A percentile compares a stretch with the other conserved stretches of the same genome.
Conservation (phyloP, 345 rosid species). For the Salix purpurea region DNA sequence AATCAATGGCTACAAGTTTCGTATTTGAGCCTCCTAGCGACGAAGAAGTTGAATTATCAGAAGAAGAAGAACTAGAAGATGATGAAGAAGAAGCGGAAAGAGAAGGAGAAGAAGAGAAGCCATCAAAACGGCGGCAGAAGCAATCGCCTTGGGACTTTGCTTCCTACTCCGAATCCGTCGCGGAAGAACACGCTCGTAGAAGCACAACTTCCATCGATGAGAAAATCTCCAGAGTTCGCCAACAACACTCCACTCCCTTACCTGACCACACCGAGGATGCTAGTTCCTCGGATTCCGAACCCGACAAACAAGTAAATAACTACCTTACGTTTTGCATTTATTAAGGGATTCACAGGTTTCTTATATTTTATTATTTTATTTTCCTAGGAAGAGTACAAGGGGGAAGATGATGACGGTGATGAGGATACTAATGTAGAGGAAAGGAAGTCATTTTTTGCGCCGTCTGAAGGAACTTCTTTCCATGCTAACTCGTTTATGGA, state of each 20-base stretch:
- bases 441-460: conserved; percentile 58
- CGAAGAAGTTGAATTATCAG: conserved; percentile 46
- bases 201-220: conserved; percentile 83
- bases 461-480: conserved; percentile 69
- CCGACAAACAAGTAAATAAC: conserved; percentile 52
- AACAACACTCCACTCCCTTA: conserved; percentile 37
- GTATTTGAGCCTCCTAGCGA: conserved; percentile 66
- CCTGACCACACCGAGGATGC: conserved; percentile 17
- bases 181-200: conserved; percentile 88
- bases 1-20: conserved; percentile 47
- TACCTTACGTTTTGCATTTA: not conserved
- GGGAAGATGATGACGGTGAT: conserved; percentile 54
- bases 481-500: conserved; percentile 83
- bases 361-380: not conserved
- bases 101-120: conserved; percentile 23
- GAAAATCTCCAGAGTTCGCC: conserved; percentile 67
- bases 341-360: not conserved
- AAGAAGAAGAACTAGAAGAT: conserved; percentile 7
- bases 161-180: conserved; percentile 70
- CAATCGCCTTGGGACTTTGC: conserved; percentile 96
- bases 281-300: conserved; percentile 43
- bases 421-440: conserved; percentile 31
- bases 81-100: conserved; percentile 22
- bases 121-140: conserved; percentile 10
- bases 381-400: conserved; percentile 60